phyloP scores from a whole-genome alignment of 1,139 yeast genomes.

The Blastobotrys elegans region DNA sequence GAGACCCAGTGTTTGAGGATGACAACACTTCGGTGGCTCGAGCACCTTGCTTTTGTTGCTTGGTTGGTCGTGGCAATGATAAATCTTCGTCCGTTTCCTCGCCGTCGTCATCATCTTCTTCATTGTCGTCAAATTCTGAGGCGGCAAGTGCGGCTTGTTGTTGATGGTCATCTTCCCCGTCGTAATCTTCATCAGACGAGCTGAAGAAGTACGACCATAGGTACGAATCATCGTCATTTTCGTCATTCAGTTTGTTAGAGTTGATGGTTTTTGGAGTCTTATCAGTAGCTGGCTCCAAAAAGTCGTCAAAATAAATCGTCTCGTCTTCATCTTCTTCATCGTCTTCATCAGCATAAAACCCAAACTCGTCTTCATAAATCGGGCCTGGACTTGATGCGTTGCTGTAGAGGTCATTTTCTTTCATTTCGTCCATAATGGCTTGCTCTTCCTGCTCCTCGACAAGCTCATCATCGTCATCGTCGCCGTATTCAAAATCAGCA shows the following conservation, averaged over 20 bases:
- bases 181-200: conserved; percentile 31
- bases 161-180: conserved; percentile 22
- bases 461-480: conserved; percentile 25
- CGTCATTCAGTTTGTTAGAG: not conserved
- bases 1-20: conserved; percentile 72
- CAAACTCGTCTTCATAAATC: conserved; percentile 20
- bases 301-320: conserved; percentile 27
- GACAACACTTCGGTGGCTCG: conserved; percentile 86
- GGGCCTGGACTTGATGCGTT: conserved; percentile 22
- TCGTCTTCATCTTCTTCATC: conserved; percentile 27
- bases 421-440: conserved; percentile 34
- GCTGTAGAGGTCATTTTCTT: conserved; percentile 23
- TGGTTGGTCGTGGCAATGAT: conserved; percentile 59
- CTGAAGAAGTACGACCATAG: conserved; percentile 40
- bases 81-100: conserved; percentile 93
- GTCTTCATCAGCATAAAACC: conserved; percentile 36
- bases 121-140: conserved; percentile 1
- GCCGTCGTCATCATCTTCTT: conserved; percentile 40
- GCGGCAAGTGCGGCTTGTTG: not conserved
- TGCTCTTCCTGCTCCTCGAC: conserved; percentile 37
- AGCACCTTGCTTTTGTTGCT: conserved; percentile 56
- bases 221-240: conserved; percentile 34
- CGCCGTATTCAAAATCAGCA: conserved; percentile 22
- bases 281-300: conserved; percentile 28
- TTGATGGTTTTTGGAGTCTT: conserved; percentile 12